These are phyloP conservation scores for Lojkania enalia DNA, from an alignment of 2,329 filamentous ascomycete species.

Conservation along the genomic window DNA sequence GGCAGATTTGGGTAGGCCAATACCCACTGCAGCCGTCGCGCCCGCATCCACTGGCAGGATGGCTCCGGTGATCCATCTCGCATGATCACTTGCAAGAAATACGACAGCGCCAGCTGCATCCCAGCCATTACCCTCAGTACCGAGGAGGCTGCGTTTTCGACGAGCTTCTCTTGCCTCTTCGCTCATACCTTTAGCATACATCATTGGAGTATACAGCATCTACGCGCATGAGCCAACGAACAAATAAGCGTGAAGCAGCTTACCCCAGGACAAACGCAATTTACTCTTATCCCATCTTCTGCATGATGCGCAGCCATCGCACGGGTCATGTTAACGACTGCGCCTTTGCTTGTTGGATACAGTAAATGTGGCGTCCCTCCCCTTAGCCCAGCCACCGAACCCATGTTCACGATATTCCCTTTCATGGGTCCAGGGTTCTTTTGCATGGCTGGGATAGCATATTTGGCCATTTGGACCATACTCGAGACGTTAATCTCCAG, in stretches of 20 bases:
- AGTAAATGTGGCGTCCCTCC: conserved; percentile 58
- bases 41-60: conserved; percentile 37
- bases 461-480: conserved; percentile 68
- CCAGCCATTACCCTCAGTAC: conserved; percentile 59
- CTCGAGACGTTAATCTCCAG: conserved; percentile 66
- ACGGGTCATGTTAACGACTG: conserved; percentile 74
- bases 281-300: conserved; percentile 69
- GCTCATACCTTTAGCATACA: conserved; percentile 56
- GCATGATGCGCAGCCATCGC: conserved; percentile 73
- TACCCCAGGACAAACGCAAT: conserved; percentile 58
- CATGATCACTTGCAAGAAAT: conserved; percentile 57
- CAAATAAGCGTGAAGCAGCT: conserved; percentile 14
- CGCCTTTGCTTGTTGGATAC: conserved; percentile 69
- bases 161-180: conserved; percentile 55
- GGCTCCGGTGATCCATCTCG: conserved; percentile 54
- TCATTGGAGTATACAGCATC: conserved; percentile 61
- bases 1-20: conserved; percentile 27
- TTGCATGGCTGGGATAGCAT: conserved; percentile 63
- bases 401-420: conserved; percentile 65
- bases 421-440: conserved; percentile 52
- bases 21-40: conserved; percentile 31
- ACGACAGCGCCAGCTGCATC: conserved; percentile 56
- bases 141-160: conserved; percentile 55
- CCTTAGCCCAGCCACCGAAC: conserved; percentile 61
- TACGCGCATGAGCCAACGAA: conserved; percentile 2